Evolutionary conservation across 257 asterid species (phyloP), one percentile per base, ranked within the genome.

Genomic region (Linderniella brevidens): DNA sequence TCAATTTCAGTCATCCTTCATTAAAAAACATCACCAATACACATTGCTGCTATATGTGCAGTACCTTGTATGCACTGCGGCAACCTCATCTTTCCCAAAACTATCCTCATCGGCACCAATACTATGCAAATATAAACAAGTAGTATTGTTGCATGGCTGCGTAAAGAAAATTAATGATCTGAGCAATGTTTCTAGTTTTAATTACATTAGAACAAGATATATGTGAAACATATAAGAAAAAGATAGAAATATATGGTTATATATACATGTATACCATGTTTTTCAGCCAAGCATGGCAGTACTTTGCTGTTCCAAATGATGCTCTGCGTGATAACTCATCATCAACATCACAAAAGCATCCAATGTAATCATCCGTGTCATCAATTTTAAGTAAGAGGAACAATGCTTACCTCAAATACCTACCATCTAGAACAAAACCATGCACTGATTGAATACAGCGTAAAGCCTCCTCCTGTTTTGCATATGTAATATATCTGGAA

Each of bases 281-380:
- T 69, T 74, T 80, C 77, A 88, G 75, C 97, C 97, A 88, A 48
- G 95, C 86, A 72, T 83, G 95, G 63, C 95, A 87, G 59, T 87
- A 87, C 64, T 87, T 87, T 60, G 97, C 95, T 63, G 97, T 88
- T 68, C 97, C 97, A 67, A 88, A 88, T 13, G 95, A 88, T 58
- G 97, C 97, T 70, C 97, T 88, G 86, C 76, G 64, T 39, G 65
- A 63, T 61, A n/a, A 54, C 62, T 29, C 44, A 37, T 50, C 42
- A 35, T 41, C 47, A 53, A 45, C 37, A 44, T 16, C 50, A 19
- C 11, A 25, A 50, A 35, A 52, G 13, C 15, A 40, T 50, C 38
- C 43, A 41, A 32, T 42, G 20, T 19, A 32, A 29, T 8, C 8
- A 37, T 15, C 8, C 56, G 14, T 18, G 37, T 17, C 40, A 47